A percentile compares a stretch with the other conserved stretches of the same genome.
Evolutionary conservation across 441 rosid genomes (phyloP).

Genomic region (Corymbia citriodora): DNA sequence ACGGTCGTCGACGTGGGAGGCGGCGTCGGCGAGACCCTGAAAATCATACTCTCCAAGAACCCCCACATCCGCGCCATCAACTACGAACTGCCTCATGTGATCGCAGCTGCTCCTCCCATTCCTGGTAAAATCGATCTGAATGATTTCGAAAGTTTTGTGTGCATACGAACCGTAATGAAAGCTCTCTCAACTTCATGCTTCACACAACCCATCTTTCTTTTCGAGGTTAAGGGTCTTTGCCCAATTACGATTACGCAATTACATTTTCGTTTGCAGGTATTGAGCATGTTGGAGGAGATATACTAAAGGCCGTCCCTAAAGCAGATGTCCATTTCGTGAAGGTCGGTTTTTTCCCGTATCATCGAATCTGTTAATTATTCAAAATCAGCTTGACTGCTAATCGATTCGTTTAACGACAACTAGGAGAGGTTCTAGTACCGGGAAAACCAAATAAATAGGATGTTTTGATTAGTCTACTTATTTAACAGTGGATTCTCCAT

Average conservation of each 20-base stretch:
- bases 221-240: not conserved
- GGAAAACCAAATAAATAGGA: not conserved
- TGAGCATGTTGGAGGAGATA: slow-evolving; percentile 17
- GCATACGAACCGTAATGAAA: not conserved
- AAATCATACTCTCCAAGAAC: not conserved
- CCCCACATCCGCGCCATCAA: slow-evolving; percentile 12
- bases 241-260: not conserved
- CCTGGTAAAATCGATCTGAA: not conserved
- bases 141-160: not conserved
- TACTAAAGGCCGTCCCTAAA: slow-evolving; percentile 8
- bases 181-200: not conserved
- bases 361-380: not conserved
- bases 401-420: not conserved
- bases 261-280: not conserved
- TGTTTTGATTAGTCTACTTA: not conserved
- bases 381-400: not conserved
- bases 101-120: not conserved
- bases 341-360: not conserved
- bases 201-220: not conserved
- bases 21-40: not conserved
- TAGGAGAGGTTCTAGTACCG: not conserved
- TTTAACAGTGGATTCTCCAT: not conserved
- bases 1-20: slow-evolving; percentile 11
- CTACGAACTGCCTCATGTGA: slow-evolving; percentile 11
- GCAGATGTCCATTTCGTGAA: slow-evolving; percentile 10